phyloP scores from a whole-genome alignment of 345 rosid genomes.

The Erodium maritimum region DNA sequence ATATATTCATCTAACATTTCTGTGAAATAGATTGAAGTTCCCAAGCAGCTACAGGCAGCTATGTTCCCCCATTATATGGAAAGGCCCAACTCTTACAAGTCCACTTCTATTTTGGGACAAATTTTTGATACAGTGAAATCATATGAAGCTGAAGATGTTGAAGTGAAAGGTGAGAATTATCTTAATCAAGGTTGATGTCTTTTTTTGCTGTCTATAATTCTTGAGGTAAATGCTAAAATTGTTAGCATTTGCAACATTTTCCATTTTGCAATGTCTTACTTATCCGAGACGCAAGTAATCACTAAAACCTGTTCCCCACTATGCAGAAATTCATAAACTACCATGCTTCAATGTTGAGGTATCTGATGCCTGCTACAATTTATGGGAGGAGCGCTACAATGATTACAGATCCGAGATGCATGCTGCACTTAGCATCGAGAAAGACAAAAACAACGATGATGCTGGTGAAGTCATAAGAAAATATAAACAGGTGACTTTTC shows the following conservation, averaged over 20 bases:
- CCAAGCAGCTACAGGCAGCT: slow-evolving; percentile 27
- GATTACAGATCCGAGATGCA: slow-evolving; percentile 44
- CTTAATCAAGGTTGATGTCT: not conserved
- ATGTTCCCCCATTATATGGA: slow-evolving; percentile 55
- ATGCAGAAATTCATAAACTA: slow-evolving; percentile 43
- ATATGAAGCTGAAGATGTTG: slow-evolving; percentile 13
- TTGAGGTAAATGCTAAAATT: too few relatives aligned
- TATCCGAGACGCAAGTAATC: too few relatives aligned
- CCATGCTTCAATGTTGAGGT: slow-evolving; percentile 26
- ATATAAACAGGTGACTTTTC: slow-evolving; percentile 44
- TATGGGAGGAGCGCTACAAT: slow-evolving; percentile 25
- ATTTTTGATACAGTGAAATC: slow-evolving; percentile 40
- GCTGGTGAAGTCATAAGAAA: slow-evolving; percentile 20
- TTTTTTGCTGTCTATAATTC: not conserved
- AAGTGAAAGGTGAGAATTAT: slow-evolving; percentile 26
- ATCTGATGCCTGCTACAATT: slow-evolving; percentile 9
- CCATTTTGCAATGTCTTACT: too few relatives aligned
- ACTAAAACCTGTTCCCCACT: not conserved
- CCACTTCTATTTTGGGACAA: slow-evolving; percentile 53
- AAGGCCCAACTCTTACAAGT: slow-evolving; percentile 12
- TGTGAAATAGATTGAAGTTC: slow-evolving; percentile 38
- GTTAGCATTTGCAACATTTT: too few relatives aligned
- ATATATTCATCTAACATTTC: too few relatives aligned
- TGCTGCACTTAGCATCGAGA: slow-evolving; percentile 7
- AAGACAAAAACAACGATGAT: slow-evolving; percentile 7